Evolutionary conservation across 805 yeast species (phyloP), one percentile per base, ranked within the genome.

Genomic region (Sungouiella thailandica): DNA sequence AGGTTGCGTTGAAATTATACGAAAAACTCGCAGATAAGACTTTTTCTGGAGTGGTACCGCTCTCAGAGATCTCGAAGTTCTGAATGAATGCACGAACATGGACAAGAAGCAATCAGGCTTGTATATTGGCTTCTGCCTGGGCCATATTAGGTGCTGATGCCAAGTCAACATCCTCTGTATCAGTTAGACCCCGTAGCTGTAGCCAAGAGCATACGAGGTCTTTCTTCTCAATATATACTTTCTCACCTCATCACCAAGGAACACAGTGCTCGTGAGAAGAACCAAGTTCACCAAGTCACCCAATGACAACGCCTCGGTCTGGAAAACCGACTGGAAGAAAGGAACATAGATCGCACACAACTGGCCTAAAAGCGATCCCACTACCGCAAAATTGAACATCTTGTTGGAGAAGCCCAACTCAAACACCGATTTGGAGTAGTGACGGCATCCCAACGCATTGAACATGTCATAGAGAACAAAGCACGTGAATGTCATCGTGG

Each of bases 401-500:
- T 71, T 74, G 62, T 93, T 93, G 6, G 73, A 70, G 43, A 86
- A 47, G 0, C 98, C 98, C 29, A 90, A 50, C 52, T 84, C 83
- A 50, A 88, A 83, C 12, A 83, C 75, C 2, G 95, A 83, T 55
- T 86, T 89, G 28, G 86, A 72, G 38, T 82, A 73, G 43, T 94
- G 95, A 52, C 97, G 85, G 60, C 97, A 90, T 11, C 95, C 70
- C 45, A 93, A 68, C 0, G 99, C 99, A 60, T 89, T 93, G 67
- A 93, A 93, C 94, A 93, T 84, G 60, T 93, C 99, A 53, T 80
- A 93, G 36, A 90, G 68, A 8, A 93, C 98, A 62, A 93, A 93
- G 56, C 97, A 86, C 0, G 97, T 93, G 55, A 93, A 93, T 0
- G 98, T 90, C 98, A 93, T 93, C 1, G 99, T 93, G 14, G 98